Base-by-base conservation (phyloP, 2,329 filamentous ascomycete genomes). In the Arthrobotrys iridis region DNA sequence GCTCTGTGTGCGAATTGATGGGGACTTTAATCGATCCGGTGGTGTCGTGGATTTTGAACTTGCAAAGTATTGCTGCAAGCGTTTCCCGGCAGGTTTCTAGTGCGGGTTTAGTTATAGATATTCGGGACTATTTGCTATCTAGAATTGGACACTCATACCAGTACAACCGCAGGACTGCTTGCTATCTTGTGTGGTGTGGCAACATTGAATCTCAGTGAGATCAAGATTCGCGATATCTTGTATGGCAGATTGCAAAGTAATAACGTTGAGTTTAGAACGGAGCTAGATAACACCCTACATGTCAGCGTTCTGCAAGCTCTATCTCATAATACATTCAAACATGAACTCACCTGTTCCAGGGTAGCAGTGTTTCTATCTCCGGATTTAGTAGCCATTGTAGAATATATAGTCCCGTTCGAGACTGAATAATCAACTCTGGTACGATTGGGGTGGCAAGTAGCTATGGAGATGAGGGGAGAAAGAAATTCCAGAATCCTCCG, bases 31-130 rank as follows among this genome's bases (percentile, higher is more conserved):
- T 45, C 10, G 22, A 15, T 20, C 60, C 62, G 3, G 24, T 28
- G 2, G 35, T 43, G 26, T 74, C 70, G 15, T 62, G 55, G 1
- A 74, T 13, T 8, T 67, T 63, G 22, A 62, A 74, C 15, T 67
- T 74, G 62, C 70, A 74, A 2, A 67, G 4, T 15, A 74, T 55
- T n/a, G 60, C 45, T 2, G 70, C 62, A n/a, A 67, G 15, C 6
- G 37, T 45, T 5, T 62, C 28, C 62, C 55, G 57, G 20, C 70
- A 74, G 13, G 13, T 37, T 18, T 40, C 70, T 74, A 30, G 8
- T 26, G 24, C 30, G 11, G 10, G 3, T 13, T 45, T n/a, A 63
- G 40, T 45, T 35, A 7, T 37, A 20, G 35, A n/a, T n/a, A n/a
- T 15, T 55, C 15, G 33, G 33, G 22, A 10, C 28, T 10, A 33